These are phyloP conservation scores for Phytopythium helicoides DNA, from an alignment of 352 stramenopile species.

Conservation along the genomic window DNA sequence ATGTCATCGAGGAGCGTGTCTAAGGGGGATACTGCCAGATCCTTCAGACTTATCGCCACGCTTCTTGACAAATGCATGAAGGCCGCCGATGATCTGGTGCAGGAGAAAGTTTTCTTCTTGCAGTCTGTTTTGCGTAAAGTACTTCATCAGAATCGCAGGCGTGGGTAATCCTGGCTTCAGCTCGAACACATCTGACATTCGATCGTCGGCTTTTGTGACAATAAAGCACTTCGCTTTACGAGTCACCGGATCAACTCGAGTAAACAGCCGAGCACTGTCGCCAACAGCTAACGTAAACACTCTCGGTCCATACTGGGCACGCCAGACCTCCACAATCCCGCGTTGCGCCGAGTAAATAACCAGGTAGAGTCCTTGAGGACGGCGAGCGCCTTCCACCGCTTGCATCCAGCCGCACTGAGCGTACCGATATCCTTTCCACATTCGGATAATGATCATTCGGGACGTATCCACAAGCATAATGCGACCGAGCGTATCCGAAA, in stretches of 20 bases:
- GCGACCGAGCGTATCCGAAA: slow-evolving; percentile 73
- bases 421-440: slow-evolving; percentile 89
- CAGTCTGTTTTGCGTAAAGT: slow-evolving; percentile 84
- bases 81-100: slow-evolving; percentile 69
- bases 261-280: slow-evolving; percentile 65
- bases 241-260: slow-evolving; percentile 31
- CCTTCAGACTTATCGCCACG: too few species aligned
- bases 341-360: slow-evolving; percentile 85
- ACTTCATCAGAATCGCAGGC: slow-evolving; percentile 69
- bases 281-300: slow-evolving; percentile 78
- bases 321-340: slow-evolving; percentile 83
- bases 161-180: slow-evolving; percentile 55
- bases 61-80: slow-evolving; percentile 76
- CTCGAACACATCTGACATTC: slow-evolving; percentile 53
- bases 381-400: slow-evolving; percentile 43
- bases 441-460: slow-evolving; percentile 78
- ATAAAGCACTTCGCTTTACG: slow-evolving; percentile 55
- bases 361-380: slow-evolving; percentile 62
- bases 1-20: slow-evolving; percentile 66
- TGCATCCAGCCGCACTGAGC: slow-evolving; percentile 84
- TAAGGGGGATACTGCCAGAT: slow-evolving; percentile 6
- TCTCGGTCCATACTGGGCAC: slow-evolving; percentile 64
- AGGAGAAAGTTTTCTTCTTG: slow-evolving; percentile 86
- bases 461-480: slow-evolving; percentile 77
- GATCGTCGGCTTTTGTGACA: slow-evolving; percentile 28